A percentile compares a stretch with the other conserved stretches of the same genome.
These are phyloP conservation scores for Phyllosticta paracitricarpa DNA, from an alignment of 2,329 filamentous ascomycete genomes.

Conservation along the genomic window DNA sequence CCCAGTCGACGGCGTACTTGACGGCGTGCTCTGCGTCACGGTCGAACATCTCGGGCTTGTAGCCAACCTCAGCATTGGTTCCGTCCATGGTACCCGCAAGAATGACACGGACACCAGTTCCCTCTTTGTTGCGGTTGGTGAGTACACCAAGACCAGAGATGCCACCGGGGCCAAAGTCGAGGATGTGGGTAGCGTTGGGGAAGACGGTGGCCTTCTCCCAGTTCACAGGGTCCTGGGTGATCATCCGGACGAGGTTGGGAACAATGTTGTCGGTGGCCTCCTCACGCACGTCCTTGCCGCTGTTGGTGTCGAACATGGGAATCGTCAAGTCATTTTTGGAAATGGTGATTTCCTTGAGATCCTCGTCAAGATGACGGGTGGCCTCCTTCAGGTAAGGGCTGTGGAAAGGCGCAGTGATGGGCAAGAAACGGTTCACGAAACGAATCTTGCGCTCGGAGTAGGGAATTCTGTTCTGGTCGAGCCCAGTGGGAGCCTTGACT, in stretches of 20 bases:
- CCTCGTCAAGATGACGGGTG: constrained; percentile 71
- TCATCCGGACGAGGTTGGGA: constrained; percentile 78
- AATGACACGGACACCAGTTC: constrained; percentile 92
- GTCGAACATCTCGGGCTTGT: constrained; percentile 96
- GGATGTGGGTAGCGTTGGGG: constrained; percentile 79
- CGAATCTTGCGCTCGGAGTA: constrained; percentile 93
- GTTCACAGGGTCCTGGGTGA: constrained; percentile 86
- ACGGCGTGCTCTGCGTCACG: constrained; percentile 90
- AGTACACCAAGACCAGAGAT: constrained; percentile 92
- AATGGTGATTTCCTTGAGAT: constrained; percentile 74
- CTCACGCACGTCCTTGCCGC: constrained; percentile 71
- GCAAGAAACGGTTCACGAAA: constrained; percentile 93
- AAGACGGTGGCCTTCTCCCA: constrained; percentile 96
- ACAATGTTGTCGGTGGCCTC: constrained; percentile 65
- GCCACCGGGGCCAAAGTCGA: constrained; percentile 94
- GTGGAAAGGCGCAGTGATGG: constrained; percentile 97
- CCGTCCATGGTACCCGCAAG: constrained; percentile 89
- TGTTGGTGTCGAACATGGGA: constrained; percentile 82
- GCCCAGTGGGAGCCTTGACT: constrained; percentile 92
- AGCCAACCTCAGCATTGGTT: constrained; percentile 81
- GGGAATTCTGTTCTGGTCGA: constrained; percentile 90
- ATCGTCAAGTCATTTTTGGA: constrained; percentile 65
- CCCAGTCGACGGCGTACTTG: constrained; percentile 93
- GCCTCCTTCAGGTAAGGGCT: constrained; percentile 85
- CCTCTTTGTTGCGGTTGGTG: constrained; percentile 98